Evolutionary conservation across 176 grass and related monocot species (phyloP).

Genomic region (Pontederia paniculata): DNA sequence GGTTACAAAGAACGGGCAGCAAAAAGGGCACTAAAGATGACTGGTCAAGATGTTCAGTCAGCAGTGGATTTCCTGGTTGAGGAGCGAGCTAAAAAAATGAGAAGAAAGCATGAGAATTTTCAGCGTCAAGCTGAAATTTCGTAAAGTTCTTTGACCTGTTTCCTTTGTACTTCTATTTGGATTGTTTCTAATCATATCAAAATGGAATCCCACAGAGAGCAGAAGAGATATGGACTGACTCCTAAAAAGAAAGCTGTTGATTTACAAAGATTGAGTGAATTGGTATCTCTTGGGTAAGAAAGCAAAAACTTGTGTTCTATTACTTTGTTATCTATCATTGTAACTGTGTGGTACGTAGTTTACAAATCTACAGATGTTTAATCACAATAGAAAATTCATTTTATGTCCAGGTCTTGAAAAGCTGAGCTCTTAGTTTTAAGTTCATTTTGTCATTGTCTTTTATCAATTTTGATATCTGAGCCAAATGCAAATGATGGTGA

Average conservation of each 20-base stretch:
- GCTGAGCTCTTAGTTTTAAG: not conserved
- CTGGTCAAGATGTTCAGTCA: constrained; percentile 69
- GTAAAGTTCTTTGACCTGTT: constrained; percentile 34
- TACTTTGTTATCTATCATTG: constrained; percentile 1
- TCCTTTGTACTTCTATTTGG: constrained; percentile 5
- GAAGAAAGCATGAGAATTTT: constrained; percentile 42
- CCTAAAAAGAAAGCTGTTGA: constrained; percentile 67
- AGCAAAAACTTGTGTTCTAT: not conserved
- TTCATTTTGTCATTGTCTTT: not conserved
- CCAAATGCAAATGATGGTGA: no score
- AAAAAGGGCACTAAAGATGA: constrained; percentile 84
- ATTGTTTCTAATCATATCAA: constrained; percentile 16
- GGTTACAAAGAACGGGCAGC: constrained; percentile 55
- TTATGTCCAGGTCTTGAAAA: no score
- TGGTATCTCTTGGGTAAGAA: constrained; percentile 68
- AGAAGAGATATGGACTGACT: constrained; percentile 67
- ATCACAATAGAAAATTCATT: no score
- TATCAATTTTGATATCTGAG: no score
- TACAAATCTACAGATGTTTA: no score
- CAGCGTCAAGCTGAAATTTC: constrained; percentile 46
- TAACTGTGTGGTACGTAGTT: not conserved
- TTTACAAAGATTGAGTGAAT: constrained; percentile 61
- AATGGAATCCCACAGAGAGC: constrained; percentile 38
- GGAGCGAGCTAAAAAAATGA: constrained; percentile 55
- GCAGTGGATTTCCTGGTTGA: constrained; percentile 83